Conservation (phyloP, 805 yeast species). For the Saccharomycopsis microspora region DNA sequence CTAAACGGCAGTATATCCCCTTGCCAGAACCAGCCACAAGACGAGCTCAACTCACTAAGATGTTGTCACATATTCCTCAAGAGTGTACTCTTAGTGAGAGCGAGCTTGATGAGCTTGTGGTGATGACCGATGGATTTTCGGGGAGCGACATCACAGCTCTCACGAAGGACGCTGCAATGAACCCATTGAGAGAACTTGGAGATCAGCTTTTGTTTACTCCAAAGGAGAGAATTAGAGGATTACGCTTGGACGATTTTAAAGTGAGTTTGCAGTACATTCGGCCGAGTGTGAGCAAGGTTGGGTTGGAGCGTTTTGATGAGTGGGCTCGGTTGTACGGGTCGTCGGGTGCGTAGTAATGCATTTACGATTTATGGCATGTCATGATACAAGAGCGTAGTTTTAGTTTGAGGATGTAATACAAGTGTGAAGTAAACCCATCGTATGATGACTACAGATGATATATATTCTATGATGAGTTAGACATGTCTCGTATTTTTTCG, state of each 20-base stretch:
- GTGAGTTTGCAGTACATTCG: constrained; percentile 68
- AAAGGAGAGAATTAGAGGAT: constrained; percentile 71
- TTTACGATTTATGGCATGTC: neutral
- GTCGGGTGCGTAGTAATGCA: constrained; percentile 68
- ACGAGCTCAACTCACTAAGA: constrained; percentile 54
- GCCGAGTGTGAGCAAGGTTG: constrained; percentile 82
- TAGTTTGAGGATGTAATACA: too few relatives aligned
- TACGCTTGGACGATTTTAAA: constrained; percentile 63
- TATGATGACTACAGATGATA: too few relatives aligned
- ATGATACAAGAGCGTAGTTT: too few relatives aligned
- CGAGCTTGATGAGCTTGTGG: constrained; percentile 52
- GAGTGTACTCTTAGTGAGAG: constrained; percentile 43
- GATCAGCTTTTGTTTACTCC: constrained; percentile 63
- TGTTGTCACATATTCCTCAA: constrained; percentile 50
- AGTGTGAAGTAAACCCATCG: too few relatives aligned
- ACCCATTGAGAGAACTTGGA: constrained; percentile 84
- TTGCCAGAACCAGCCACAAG: constrained; percentile 84
- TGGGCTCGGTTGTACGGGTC: constrained; percentile 90
- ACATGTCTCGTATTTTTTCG: too few relatives aligned
- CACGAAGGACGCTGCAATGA: constrained; percentile 98
- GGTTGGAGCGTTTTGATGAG: constrained; percentile 65
- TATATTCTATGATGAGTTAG: too few relatives aligned
- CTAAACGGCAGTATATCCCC: constrained; percentile 87
- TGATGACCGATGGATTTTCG: constrained; percentile 72
- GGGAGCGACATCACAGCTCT: constrained; percentile 92